These are phyloP conservation scores for Xylaria scruposa DNA, from an alignment of 495 filamentous ascomycete genomes.

Conservation along the genomic window DNA sequence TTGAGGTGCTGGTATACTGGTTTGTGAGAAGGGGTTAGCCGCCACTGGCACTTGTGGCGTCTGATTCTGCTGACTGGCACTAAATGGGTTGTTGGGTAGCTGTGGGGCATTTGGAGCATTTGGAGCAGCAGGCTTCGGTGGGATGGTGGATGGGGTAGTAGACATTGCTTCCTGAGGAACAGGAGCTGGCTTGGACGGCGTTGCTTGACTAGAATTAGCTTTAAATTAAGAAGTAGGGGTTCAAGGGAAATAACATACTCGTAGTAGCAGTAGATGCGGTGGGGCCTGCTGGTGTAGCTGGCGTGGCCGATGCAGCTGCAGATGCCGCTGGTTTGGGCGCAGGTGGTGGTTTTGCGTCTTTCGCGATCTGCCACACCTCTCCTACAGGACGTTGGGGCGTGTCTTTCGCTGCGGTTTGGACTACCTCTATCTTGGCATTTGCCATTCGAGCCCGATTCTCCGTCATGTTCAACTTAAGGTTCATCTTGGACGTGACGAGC, in stretches of 20 bases:
- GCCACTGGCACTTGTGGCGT: slow-evolving; percentile 9
- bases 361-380: slow-evolving; percentile 85
- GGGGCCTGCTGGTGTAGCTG: slow-evolving; percentile 35
- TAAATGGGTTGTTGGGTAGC: slow-evolving; percentile 36
- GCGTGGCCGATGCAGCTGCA: slow-evolving; percentile 29
- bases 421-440: slow-evolving; percentile 75
- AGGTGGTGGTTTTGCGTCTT: slow-evolving; percentile 68
- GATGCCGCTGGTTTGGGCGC: slow-evolving; percentile 45
- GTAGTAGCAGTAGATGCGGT: slow-evolving; percentile 29
- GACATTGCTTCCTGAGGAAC: slow-evolving; percentile 34
- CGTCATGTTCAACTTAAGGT: slow-evolving; percentile 78
- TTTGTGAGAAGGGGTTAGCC: slow-evolving; percentile 40
- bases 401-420: slow-evolving; percentile 80
- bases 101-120: slow-evolving; percentile 28
- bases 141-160: slow-evolving; percentile 34
- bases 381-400: slow-evolving; percentile 80
- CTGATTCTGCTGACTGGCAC: slow-evolving; percentile 29
- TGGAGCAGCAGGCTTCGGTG: slow-evolving; percentile 30
- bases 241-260: slow-evolving; percentile 34
- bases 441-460: slow-evolving; percentile 70
- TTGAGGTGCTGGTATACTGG: slow-evolving; percentile 26
- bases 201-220: slow-evolving; percentile 32
- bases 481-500: slow-evolving; percentile 68
- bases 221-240: not conserved
- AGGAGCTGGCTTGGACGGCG: slow-evolving; percentile 31